Conservation (phyloP, 1,284 basidiomycete genomes). For the Naganishia sp. region DNA sequence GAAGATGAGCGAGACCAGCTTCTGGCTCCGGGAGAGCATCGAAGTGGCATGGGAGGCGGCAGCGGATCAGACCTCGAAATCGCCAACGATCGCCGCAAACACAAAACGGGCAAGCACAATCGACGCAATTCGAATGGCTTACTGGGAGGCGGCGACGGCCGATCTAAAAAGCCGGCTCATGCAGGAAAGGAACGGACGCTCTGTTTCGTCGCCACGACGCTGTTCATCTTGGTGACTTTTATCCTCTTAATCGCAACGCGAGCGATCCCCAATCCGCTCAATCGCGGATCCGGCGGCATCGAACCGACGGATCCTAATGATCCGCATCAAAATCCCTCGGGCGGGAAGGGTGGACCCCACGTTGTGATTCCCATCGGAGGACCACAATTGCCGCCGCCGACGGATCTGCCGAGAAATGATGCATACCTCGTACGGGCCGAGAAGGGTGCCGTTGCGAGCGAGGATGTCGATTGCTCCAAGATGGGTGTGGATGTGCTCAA, state of each 20-base stretch:
- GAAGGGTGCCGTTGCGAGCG: constrained; percentile 81
- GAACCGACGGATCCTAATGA: constrained; percentile 20
- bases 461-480: constrained; percentile 78
- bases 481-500: constrained; percentile 75
- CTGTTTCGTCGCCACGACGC: constrained; percentile 15
- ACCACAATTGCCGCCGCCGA: constrained; percentile 40
- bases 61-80: constrained; percentile 24
- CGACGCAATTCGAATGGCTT: constrained; percentile 23
- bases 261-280: constrained; percentile 14
- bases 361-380: constrained; percentile 31
- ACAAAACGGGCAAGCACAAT: constrained; percentile 23
- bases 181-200: constrained; percentile 17
- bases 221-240: constrained; percentile 13
- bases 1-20: constrained; percentile 16
- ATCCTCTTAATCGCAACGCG: constrained; percentile 15
- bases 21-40: constrained; percentile 13
- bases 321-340: constrained; percentile 23
- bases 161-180: background rate
- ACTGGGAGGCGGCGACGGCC: constrained; percentile 1
- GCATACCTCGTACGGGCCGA: constrained; percentile 71
- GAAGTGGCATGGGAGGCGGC: constrained; percentile 11
- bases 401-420: constrained; percentile 61
- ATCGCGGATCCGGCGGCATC: background rate
- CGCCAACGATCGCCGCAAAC: constrained; percentile 17
- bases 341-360: constrained; percentile 25